A percentile compares a stretch with the other conserved stretches of the same genome.
Conservation (phyloP, 2,329 filamentous ascomycete genomes). For the Pezizomycotina sp. region DNA sequence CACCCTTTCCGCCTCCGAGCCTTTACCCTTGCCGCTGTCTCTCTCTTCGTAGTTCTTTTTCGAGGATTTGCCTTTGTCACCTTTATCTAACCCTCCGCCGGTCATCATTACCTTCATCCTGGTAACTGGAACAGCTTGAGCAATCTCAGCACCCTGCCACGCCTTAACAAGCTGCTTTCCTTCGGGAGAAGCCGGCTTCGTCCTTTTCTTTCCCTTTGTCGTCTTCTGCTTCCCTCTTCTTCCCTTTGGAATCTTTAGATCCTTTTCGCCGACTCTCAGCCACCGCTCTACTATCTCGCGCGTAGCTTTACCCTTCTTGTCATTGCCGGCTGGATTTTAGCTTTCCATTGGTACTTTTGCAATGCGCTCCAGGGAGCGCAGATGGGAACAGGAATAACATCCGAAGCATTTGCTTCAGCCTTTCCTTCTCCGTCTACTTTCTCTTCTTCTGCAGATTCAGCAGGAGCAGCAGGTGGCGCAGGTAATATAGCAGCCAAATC, state of each 20-base stretch:
- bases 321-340: slow-evolving; percentile 77
- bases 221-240: slow-evolving; percentile 1
- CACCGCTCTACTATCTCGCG: slow-evolving; percentile 77
- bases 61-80: slow-evolving; percentile 6
- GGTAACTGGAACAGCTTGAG: slow-evolving; percentile 12
- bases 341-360: slow-evolving; percentile 72
- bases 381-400: slow-evolving; percentile 46
- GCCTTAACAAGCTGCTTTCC: slow-evolving; percentile 14
- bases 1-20: too few relatives aligned
- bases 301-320: slow-evolving; percentile 89
- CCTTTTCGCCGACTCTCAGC: slow-evolving; percentile 46
- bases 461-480: too few relatives aligned
- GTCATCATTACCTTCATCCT: slow-evolving; percentile 18
- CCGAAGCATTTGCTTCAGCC: too few relatives aligned
- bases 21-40: too few relatives aligned
- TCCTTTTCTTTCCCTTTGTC: slow-evolving; percentile 3
- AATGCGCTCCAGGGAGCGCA: slow-evolving; percentile 50
- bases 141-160: slow-evolving; percentile 14
- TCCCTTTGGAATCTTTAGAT: slow-evolving; percentile 23
- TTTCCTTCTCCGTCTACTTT: too few relatives aligned
- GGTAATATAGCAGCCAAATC: too few relatives aligned
- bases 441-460: too few relatives aligned
- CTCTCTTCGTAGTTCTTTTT: too few relatives aligned
- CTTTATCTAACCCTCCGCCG: slow-evolving; percentile 8
- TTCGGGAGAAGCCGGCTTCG: not conserved